Conservation (phyloP, 768 basidiomycete species). For the Rhizopogon salebrosus region DNA sequence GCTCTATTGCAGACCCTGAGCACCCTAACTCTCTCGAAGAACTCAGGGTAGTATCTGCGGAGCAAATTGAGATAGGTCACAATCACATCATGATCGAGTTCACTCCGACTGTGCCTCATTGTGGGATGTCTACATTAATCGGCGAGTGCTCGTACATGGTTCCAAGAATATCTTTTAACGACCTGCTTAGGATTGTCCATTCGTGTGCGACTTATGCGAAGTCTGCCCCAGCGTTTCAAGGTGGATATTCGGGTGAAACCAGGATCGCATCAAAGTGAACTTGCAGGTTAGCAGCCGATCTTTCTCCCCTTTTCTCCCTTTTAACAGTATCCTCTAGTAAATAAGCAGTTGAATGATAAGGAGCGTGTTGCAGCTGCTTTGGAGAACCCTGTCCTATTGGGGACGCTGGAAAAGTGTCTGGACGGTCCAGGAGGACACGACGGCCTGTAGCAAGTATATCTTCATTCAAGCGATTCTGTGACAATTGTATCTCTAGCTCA, state of each 20-base stretch:
- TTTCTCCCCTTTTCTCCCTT: constrained; percentile 1
- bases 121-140: constrained; percentile 95
- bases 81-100: constrained; percentile 84
- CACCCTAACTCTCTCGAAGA: constrained; percentile 93
- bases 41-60: constrained; percentile 87
- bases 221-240: constrained; percentile 89
- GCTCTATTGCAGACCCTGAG: constrained; percentile 92
- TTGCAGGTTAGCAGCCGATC: constrained; percentile 52
- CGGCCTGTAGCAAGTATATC: neutral
- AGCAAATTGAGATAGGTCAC: constrained; percentile 64
- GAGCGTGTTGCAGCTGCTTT: constrained; percentile 96
- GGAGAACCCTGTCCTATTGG: constrained; percentile 83
- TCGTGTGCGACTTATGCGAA: constrained; percentile 82
- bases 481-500: constrained; percentile 3
- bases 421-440: constrained; percentile 25
- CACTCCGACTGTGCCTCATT: constrained; percentile 96
- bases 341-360: constrained; percentile 98
- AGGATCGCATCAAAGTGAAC: constrained; percentile 94
- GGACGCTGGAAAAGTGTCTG: constrained; percentile 81
- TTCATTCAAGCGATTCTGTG: neutral
- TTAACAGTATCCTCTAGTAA: constrained; percentile 48
- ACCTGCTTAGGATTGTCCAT: constrained; percentile 80
- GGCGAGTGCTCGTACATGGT: constrained; percentile 41
- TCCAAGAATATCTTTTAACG: neutral
- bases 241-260: constrained; percentile 90